These are phyloP conservation scores for Saccharomycopsis selenospora DNA, from an alignment of 805 yeast genomes.

Conservation along the genomic window DNA sequence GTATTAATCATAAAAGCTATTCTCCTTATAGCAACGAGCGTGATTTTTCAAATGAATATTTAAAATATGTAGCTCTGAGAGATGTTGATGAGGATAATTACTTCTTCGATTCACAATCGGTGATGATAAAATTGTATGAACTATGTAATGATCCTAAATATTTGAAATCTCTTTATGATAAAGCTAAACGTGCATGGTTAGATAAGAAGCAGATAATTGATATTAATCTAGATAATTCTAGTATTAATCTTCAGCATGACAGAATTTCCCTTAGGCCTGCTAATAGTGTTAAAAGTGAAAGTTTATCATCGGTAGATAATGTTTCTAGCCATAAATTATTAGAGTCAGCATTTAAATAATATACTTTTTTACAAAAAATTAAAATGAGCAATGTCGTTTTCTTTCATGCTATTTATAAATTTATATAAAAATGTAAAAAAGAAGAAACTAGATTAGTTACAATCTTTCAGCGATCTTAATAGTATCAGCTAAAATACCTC, in stretches of 20 bases:
- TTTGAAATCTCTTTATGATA: constrained; percentile 47
- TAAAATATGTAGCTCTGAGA: constrained; percentile 6
- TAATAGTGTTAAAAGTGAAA: background rate
- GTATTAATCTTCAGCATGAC: constrained; percentile 2
- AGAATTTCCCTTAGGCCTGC: constrained; percentile 11
- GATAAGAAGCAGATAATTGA: constrained; percentile 30
- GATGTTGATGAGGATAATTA: constrained; percentile 21
- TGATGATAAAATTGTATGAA: constrained; percentile 61
- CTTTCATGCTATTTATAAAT: too few species aligned
- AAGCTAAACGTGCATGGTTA: constrained; percentile 47
- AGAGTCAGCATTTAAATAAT: too few species aligned
- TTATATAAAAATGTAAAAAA: too few species aligned
- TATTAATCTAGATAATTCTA: background rate
- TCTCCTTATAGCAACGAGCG: constrained; percentile 4
- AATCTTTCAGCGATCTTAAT: constrained; percentile 83
- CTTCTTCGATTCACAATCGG: constrained; percentile 58
- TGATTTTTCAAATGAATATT: constrained; percentile 12
- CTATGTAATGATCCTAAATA: constrained; percentile 48
- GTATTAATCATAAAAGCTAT: background rate
- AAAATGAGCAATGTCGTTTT: too few species aligned
- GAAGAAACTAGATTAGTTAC: too few species aligned
- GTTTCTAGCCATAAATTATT: too few species aligned
- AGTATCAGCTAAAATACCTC: constrained; percentile 82
- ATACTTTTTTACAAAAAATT: too few species aligned
- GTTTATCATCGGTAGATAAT: background rate